Base-by-base conservation (phyloP, 495 filamentous ascomycete species). In the Penicillium silybi region DNA sequence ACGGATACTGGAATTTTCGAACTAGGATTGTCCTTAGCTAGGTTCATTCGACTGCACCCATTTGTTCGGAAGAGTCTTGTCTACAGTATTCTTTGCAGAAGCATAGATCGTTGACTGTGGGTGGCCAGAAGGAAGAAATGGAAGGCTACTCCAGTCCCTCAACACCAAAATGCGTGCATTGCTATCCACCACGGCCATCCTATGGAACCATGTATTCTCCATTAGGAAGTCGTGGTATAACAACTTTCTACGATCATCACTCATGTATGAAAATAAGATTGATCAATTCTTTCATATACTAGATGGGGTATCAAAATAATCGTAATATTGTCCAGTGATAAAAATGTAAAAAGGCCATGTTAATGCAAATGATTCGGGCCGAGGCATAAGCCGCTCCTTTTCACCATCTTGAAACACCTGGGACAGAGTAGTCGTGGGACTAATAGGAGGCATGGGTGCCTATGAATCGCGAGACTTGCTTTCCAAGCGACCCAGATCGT, bases 291-390 rank as follows among this genome's bases (percentile, higher is more conserved):
- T 23, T 23, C 6, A 37, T n/a, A n/a, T n/a, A 37, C 34, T 37
- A 37, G 10, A 37, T 50, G 48, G 48, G 48, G 22, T 23, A 23
- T 23, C 22, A 23, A 3, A 32, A 50, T 50, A 37, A 35, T 16
- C 2, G 9, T 37, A 37, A 37, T 16, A 37, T 2, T 37, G n/a
- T n/a, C n/a, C n/a, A 37, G 8, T 13, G 8, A 16, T 16, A 13
- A 37, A 3, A 37, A 37, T 16, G 9, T 3, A 3, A 13, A 32
- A 32, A 32, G 8, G 29, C 34, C 10, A 41, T 13, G 6, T 18
- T 39, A 11, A 57, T 35, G 35, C 50, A 48, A 61, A 48, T 43
- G 53, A 57, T n/a, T 47, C 18, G 32, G 50, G 45, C 2, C 42
- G 46, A 44, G 50, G 39, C 19, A 40, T 38, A 25, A 19, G 18